Evolutionary conservation across 768 basidiomycete genomes (phyloP), one percentile per base, ranked within the genome.

Genomic region (Rhodotorula kratochvilovae): DNA sequence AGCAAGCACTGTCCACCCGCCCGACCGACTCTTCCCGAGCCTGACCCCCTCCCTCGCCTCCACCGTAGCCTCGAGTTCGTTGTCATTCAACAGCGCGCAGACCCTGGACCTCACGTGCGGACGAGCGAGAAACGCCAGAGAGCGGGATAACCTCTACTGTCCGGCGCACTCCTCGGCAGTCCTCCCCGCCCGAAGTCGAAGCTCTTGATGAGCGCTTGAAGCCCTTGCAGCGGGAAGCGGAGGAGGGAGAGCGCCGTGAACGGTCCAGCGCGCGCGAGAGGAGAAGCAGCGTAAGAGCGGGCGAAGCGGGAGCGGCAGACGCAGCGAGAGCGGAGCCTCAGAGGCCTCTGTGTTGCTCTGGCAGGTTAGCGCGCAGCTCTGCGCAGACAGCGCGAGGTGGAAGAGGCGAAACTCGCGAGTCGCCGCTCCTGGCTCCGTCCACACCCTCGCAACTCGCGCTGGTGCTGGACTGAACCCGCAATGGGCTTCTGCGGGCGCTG

Each of bases 21-120:
- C 84, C 1, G 76, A 80, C 25, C 84, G 84, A n/a, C 91, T 80
- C 48, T 84, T 87, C 36, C 79, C 68, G 45, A 91, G 80, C 12
- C 71, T 13, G 11, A 89, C 79, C 7, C 77, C 73, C 27, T 82
- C 82, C 7, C 86, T 85, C 42, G 75, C 77, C 0, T 82, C 82
- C 36, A 82, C 88, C 5, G 25, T 89, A 51, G 89, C 89, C 67
- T 84, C 83, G 46, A 88, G 74, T 72, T 90, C 88, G 39, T 78
- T 80, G 1, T 78, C 67, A 13, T 85, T 83, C 43, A 92, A 82
- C 27, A 90, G 19, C 77, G 87, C 87, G 36, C 58, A n/a, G n/a
- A n/a, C n/a, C n/a, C n/a, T n/a, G n/a, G n/a, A n/a, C n/a, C n/a
- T n/a, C n/a, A n/a, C n/a, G n/a, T n/a, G n/a, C n/a, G n/a, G n/a